Base-by-base conservation (phyloP, 2,329 filamentous ascomycete genomes). In the Proliferodiscus dingleyae region DNA sequence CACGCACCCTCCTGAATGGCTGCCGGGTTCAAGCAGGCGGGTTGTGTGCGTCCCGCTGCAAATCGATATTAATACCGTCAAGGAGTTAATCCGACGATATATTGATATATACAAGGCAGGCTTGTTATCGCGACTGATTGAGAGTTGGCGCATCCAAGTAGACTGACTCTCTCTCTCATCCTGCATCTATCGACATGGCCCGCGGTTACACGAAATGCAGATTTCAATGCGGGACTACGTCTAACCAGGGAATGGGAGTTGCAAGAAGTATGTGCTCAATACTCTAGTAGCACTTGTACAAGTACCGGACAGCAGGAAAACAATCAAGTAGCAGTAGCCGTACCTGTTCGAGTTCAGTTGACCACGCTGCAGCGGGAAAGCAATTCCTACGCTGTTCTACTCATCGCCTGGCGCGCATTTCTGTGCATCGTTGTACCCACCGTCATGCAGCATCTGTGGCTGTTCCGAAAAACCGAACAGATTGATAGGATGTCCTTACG, bases 31-130 rank as follows among this genome's bases (percentile, higher is more conserved):
- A 44, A 29, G 43, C 46, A 43, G 41, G 43, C 47, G 55, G 45
- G 49, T 26, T 26, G 11, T 26, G 6, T 11, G 49, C 51, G 52
- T 55, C 43, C 54, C 54, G 52, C 54, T 55, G 47, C 54, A 57
- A 54, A 48, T 50, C 26, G 37, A 51, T 50, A 57, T 55, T 52
- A 54, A 56, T 52, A 52, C 36, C 33, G 42, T 28, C 11, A 44
- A 38, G 33, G 39, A 46, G 45, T 50, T 45, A 43, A 49, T 54
- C 45, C 49, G 43, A 47, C 41, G 36, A 43, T 33, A 47, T 40
- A 29, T 43, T 37, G 34, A 23, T 23, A 15, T 22, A 10, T 23
- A 22, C 7, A 21, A 23, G 21, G 30, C 33, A 41, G 21, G 37
- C 22, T 23, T 36, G 21, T 21, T 43, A 11, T 33, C 43, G 38